A percentile compares a stretch with the other conserved stretches of the same genome.
These are phyloP conservation scores for Aristolochia californica DNA, from an alignment of 164 flowering plant species.

Conservation along the genomic window DNA sequence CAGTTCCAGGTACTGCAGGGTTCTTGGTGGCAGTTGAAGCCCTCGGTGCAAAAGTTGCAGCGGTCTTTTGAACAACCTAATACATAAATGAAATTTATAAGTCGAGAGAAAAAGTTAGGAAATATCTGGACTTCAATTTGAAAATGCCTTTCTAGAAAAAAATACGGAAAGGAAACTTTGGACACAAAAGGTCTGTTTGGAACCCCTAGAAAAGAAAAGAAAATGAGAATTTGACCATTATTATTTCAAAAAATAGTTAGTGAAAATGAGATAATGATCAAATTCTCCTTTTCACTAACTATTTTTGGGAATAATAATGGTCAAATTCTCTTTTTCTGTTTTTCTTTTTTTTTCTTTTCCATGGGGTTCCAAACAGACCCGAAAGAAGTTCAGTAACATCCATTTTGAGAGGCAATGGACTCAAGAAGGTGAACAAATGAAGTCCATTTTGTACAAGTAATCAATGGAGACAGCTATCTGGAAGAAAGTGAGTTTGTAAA, in stretches of 20 bases:
- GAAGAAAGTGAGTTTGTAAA: too few relatives aligned
- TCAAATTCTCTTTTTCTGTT: background rate
- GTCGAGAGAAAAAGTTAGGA: background rate
- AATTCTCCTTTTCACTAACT: too few relatives aligned
- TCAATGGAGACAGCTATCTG: too few relatives aligned
- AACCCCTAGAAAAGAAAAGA: too few relatives aligned
- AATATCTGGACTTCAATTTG: background rate
- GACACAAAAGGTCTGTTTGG: too few relatives aligned
- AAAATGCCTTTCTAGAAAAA: background rate
- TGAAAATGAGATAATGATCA: too few relatives aligned
- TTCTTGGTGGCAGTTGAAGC: slow-evolving; percentile 86
- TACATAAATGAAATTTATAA: background rate
- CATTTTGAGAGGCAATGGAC: too few relatives aligned
- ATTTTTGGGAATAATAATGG: too few relatives aligned
- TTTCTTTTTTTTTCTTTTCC: background rate
- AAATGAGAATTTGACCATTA: too few relatives aligned
- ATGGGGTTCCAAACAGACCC: background rate
- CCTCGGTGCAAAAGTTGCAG: slow-evolving; percentile 96
- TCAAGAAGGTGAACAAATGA: too few relatives aligned
- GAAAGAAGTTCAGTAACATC: background rate
- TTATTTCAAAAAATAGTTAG: too few relatives aligned
- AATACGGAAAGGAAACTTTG: background rate
- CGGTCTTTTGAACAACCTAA: slow-evolving; percentile 91
- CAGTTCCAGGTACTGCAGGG: slow-evolving; percentile 86
- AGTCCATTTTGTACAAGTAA: too few relatives aligned